Percentiles rank a stretch among this genome's conserved stretches.
These are phyloP conservation scores for Komagataella ulmi DNA, from an alignment of 805 yeast species.

Conservation along the genomic window DNA sequence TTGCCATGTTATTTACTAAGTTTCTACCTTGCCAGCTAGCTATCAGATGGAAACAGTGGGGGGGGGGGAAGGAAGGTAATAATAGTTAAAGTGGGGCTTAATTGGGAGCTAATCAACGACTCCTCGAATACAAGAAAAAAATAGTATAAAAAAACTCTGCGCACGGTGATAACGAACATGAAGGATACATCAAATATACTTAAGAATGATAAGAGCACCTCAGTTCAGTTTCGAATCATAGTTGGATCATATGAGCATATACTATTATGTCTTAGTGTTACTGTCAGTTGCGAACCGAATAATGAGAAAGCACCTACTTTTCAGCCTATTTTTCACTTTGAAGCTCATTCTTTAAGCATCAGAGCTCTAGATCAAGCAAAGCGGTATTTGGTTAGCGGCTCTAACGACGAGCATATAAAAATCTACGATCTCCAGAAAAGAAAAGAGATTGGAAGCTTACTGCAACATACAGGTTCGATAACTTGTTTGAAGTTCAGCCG, in stretches of 20 bases:
- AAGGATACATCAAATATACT: neutral
- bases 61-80: no score
- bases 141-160: neutral
- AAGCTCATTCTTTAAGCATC: constrained; percentile 85
- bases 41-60: no score
- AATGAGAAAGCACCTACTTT: constrained; percentile 42
- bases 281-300: constrained; percentile 16
- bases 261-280: constrained; percentile 67
- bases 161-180: neutral
- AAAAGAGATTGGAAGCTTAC: constrained; percentile 81
- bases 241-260: constrained; percentile 97
- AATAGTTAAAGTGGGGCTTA: no score
- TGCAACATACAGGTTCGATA: constrained; percentile 83
- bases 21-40: no score
- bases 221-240: constrained; percentile 54
- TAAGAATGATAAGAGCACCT: neutral
- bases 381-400: constrained; percentile 83
- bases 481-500: constrained; percentile 62
- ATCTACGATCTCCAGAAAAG: constrained; percentile 90
- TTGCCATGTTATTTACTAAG: no score
- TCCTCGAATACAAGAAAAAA: neutral
- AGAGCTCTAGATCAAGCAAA: constrained; percentile 73
- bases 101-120: no score
- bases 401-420: constrained; percentile 91
- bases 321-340: constrained; percentile 91